Base-by-base conservation (phyloP, 2,329 filamentous ascomycete genomes). In the Aspergillus bombycis region DNA sequence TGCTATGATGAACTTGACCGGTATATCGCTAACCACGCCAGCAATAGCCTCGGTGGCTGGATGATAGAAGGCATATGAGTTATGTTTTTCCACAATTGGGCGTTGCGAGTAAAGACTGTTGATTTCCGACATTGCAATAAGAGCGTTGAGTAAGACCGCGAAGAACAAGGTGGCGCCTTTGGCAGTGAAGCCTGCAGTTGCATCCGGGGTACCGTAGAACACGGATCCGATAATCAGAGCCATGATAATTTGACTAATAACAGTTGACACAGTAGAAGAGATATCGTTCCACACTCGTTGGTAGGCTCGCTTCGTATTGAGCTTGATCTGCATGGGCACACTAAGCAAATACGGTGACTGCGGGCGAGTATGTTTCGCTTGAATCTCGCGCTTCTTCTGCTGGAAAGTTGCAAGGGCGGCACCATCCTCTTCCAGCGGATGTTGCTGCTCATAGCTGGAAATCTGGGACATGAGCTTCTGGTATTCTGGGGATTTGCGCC, bases 111-210 rank as follows among this genome's bases (percentile, higher is more conserved):
- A 66, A 4, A 74, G 65, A 72, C 86, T 90, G 67, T 70, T 71
- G 48, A 75, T 72, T 64, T 75, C 73, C 11, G 66, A 63, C 64
- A 75, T 74, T 1, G 73, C 70, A 1, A 89, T 85, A 68, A 95
- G 93, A 52, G 91, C 92, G 76, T 94, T 96, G 83, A 94, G 88
- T 61, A 97, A 83, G 72, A 93, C 88, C 65, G 92, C 91, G 73
- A 95, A 95, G 85, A 96, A 96, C 57, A 96, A 82, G 8, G 94
- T 83, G 36, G 90, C 89, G 63, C 91, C 91, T 62, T 92, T 88
- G 69, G 87, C 84, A 79, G 88, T 93, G 82, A 96, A 95, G 67
- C 88, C 92, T 32, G 77, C 74, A 0, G 91, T 90, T 19, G 82
- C 84, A 2, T 82, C 73, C 26, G 85, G 78, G 16, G 95, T 80